Evolutionary conservation across 306 rosid genomes (phyloP).

Genomic region (Senna siamea): DNA sequence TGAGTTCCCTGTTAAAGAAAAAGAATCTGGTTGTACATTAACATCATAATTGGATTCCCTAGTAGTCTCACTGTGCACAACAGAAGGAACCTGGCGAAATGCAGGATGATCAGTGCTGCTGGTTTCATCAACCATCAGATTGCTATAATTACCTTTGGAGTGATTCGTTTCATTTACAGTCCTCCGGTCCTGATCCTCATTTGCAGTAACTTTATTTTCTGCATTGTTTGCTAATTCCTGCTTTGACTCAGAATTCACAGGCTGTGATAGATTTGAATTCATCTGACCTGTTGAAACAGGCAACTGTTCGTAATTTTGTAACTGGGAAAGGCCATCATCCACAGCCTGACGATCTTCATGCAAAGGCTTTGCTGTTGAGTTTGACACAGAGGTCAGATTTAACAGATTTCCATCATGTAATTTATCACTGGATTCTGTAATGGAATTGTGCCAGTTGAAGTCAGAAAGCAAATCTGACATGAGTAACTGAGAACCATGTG

Average conservation of each 20-base stretch:
- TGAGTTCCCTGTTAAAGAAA: constrained; percentile 44
- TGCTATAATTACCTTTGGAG: constrained; percentile 44
- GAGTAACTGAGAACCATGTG: constrained; percentile 66
- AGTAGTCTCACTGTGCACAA: constrained; percentile 48
- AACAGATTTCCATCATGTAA: constrained; percentile 50
- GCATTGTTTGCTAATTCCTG: constrained; percentile 34
- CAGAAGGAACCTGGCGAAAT: constrained; percentile 46
- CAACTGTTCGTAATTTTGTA: constrained; percentile 53
- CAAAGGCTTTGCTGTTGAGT: constrained; percentile 44
- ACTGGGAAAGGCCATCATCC: constrained; percentile 54
- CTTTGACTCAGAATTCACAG: constrained; percentile 49
- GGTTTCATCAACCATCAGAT: constrained; percentile 45
- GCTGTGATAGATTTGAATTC: constrained; percentile 54
- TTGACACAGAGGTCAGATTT: constrained; percentile 48
- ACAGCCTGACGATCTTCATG: constrained; percentile 48
- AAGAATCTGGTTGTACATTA: constrained; percentile 40
- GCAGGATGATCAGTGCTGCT: constrained; percentile 41
- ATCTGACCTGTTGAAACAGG: constrained; percentile 55
- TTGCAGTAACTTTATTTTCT: constrained; percentile 46
- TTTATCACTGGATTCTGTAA: constrained; percentile 50
- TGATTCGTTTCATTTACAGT: constrained; percentile 43
- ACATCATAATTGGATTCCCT: constrained; percentile 40
- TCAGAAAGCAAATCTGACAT: constrained; percentile 66
- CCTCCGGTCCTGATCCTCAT: constrained; percentile 45
- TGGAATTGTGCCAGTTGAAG: constrained; percentile 48